phyloP scores from a whole-genome alignment of 2,329 filamentous ascomycete species.

The Leptographium lundbergii region DNA sequence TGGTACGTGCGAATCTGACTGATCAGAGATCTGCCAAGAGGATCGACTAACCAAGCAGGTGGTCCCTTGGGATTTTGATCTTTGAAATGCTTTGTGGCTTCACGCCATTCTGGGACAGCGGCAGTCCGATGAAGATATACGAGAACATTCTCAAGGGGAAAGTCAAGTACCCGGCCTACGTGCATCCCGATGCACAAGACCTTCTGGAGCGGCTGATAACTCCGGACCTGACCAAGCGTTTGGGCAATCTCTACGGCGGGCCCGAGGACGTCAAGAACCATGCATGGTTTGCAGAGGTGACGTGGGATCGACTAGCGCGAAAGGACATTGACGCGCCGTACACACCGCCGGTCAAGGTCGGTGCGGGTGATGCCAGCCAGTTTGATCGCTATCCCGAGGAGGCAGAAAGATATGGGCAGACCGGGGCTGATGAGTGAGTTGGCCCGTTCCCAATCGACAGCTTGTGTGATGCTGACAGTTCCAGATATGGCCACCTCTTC shows the following conservation, averaged over 20 bases:
- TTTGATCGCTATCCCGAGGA: constrained; percentile 98
- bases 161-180: constrained; percentile 93
- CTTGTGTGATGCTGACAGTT: not conserved
- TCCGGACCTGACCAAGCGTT: constrained; percentile 80
- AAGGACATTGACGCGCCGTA: constrained; percentile 99
- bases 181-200: constrained; percentile 88
- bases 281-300: constrained; percentile 93
- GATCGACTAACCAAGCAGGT: constrained; percentile 43
- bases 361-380: constrained; percentile 88
- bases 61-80: constrained; percentile 95
- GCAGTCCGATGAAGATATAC: constrained; percentile 97
- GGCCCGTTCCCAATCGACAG: not conserved
- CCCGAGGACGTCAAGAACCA: constrained; percentile 90
- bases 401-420: constrained; percentile 75
- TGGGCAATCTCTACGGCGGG: constrained; percentile 88
- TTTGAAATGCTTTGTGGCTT: constrained; percentile 99
- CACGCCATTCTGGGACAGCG: constrained; percentile 97
- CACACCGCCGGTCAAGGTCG: constrained; percentile 87
- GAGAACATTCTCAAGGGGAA: constrained; percentile 95
- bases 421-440: constrained; percentile 76
- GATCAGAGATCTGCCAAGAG: not conserved
- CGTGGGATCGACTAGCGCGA: constrained; percentile 85
- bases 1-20: constrained; percentile 45
- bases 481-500: constrained; percentile 64
- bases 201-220: constrained; percentile 89